These are phyloP conservation scores for Fusarium euwallaceae DNA, from an alignment of 2,329 filamentous ascomycete genomes.

Conservation along the genomic window DNA sequence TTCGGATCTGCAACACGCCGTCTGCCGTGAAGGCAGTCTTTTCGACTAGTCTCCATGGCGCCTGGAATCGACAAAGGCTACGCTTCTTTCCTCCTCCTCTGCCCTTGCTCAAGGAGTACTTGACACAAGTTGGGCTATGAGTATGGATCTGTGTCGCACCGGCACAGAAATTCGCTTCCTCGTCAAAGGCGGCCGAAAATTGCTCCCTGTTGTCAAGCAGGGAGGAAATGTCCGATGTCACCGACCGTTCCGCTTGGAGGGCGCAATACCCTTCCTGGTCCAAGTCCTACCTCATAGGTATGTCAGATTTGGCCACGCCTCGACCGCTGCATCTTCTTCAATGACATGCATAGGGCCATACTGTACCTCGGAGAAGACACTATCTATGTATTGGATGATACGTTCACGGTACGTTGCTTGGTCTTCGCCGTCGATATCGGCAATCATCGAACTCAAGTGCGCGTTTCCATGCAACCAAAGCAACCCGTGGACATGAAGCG, in stretches of 20 bases:
- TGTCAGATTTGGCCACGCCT: too few species aligned
- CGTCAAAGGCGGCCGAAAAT: neutral
- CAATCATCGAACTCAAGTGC: too few species aligned
- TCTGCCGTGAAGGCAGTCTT: neutral
- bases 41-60: neutral
- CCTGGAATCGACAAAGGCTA: constrained; percentile 3
- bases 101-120: neutral
- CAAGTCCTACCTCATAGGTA: too few species aligned
- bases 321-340: too few species aligned
- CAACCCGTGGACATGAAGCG: neutral
- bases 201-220: neutral
- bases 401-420: too few species aligned
- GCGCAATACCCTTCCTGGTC: too few species aligned
- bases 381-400: too few species aligned
- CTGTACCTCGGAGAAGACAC: too few species aligned
- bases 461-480: neutral
- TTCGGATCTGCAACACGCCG: neutral
- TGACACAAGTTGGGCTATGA: constrained; percentile 12
- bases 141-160: constrained; percentile 2
- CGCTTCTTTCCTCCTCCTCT: neutral
- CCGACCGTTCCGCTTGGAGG: neutral
- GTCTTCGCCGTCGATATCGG: too few species aligned
- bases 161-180: constrained; percentile 16
- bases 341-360: too few species aligned
- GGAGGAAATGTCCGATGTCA: neutral